Evolutionary conservation across 2,329 filamentous ascomycete genomes (phyloP).

Genomic region (Colletotrichum horii): DNA sequence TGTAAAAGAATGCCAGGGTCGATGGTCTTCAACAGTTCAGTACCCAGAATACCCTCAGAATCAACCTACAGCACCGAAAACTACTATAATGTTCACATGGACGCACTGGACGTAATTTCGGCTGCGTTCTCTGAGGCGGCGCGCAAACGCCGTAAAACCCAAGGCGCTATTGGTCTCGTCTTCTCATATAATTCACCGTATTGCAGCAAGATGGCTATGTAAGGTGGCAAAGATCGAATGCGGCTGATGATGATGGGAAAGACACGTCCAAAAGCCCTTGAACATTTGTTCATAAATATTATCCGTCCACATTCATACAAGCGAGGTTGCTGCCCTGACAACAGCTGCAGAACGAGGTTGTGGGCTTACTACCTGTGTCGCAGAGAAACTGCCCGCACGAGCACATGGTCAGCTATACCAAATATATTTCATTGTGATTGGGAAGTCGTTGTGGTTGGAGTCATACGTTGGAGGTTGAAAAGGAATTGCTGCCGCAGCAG

Average conservation of each 20-base stretch:
- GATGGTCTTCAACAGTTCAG: constrained; percentile 30
- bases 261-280: neutral
- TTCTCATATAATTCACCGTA: too few species aligned
- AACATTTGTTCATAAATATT: neutral
- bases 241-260: neutral
- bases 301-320: neutral
- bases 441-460: too few species aligned
- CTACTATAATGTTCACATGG: too few species aligned
- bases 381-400: neutral
- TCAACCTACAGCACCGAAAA: constrained; percentile 36
- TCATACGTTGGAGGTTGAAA: neutral
- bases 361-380: neutral
- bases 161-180: too few species aligned
- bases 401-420: neutral
- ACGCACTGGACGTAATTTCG: too few species aligned
- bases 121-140: constrained; percentile 42
- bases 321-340: neutral
- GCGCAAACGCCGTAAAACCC: constrained; percentile 35
- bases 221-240: neutral
- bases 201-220: neutral
- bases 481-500: neutral
- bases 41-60: constrained; percentile 33
- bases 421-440: too few species aligned
- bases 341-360: neutral
- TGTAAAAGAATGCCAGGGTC: constrained; percentile 37